Base-by-base conservation (phyloP, 495 filamentous ascomycete genomes). In the Xylaria telfairii region DNA sequence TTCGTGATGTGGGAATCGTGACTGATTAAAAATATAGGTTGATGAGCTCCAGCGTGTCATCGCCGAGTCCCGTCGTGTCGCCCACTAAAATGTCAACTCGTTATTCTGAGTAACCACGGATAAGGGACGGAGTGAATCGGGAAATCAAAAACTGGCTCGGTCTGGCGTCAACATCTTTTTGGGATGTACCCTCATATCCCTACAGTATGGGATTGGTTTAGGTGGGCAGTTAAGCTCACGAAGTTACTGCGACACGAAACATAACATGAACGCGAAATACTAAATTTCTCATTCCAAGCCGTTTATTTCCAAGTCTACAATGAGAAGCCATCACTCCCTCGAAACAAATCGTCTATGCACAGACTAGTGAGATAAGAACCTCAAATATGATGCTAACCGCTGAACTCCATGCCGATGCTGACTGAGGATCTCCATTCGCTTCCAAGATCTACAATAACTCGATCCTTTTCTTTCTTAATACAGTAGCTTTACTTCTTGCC, bases 21-120 rank as follows among this genome's bases (percentile, higher is more conserved):
- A 17, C 68, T 70, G 34, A 70, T 41, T 6, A 2, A 26, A 9
- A 39, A 26, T 46, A 9, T 3, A 70, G 68, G 96, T 98, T 73
- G 96, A 99, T 82, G 94, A 97, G 87, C 92, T 99, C 86, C 92
- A 93, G 86, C 90, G 92, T 78, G 92, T 98, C 82, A 98, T 98
- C 84, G 95, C 94, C 76, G 96, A 99, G 89, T 90, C 93, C 75
- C 93, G 96, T 80, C 89, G 96, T 71, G 81, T 81, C 78, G 84
- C 85, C 85, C 92, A 95, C 89, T 94, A 93, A 89, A 73, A 71
- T 69, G 12, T 63, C 65, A 71, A 67, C 73, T 70, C 39, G 51
- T 44, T 34, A 65, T 34, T 44, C 49, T 34, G 30, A 70, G 32
- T 1, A 32, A 57, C 13, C 30, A 53, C n/a, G 26, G 24, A 49